Evolutionary conservation across 2,329 filamentous ascomycete species (phyloP).

Genomic region (Fusarium oxysporum): DNA sequence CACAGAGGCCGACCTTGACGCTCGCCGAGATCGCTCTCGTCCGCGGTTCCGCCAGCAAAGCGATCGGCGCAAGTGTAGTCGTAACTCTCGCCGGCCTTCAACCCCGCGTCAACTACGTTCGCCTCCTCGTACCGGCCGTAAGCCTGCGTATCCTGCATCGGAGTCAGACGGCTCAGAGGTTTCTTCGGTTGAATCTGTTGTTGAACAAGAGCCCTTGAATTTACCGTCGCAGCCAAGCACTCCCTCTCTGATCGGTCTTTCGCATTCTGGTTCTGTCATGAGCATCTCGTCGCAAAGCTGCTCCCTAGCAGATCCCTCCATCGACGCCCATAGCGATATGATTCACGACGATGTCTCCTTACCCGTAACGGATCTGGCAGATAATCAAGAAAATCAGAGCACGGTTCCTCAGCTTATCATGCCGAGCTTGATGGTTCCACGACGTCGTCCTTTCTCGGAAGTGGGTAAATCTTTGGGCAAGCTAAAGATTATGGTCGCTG

Average conservation of each 20-base stretch:
- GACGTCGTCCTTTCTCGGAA: slow-evolving; percentile 89
- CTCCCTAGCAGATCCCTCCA: slow-evolving; percentile 60
- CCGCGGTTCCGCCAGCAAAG: slow-evolving; percentile 37
- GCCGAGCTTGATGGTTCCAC: slow-evolving; percentile 94
- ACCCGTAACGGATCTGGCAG: slow-evolving; percentile 27
- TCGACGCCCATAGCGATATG: slow-evolving; percentile 46
- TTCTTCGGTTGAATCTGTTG: slow-evolving; percentile 27
- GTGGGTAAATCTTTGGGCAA: slow-evolving; percentile 85
- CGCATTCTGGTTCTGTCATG: slow-evolving; percentile 49
- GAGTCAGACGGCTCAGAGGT: slow-evolving; percentile 21
- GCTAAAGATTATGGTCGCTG: slow-evolving; percentile 89
- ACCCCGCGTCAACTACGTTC: slow-evolving; percentile 36
- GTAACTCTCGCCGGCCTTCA: slow-evolving; percentile 29
- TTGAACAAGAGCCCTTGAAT: slow-evolving; percentile 31
- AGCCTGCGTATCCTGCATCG: slow-evolving; percentile 30
- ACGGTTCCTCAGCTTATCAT: slow-evolving; percentile 87
- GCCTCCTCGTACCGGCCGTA: slow-evolving; percentile 17
- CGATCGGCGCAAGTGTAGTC: slow-evolving; percentile 39
- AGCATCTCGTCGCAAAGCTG: slow-evolving; percentile 65
- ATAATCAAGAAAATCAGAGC: slow-evolving; percentile 34
- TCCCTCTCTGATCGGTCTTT: slow-evolving; percentile 43
- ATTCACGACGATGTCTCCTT: slow-evolving; percentile 31
- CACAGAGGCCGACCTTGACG: slow-evolving; percentile 50
- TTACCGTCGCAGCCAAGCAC: slow-evolving; percentile 45
- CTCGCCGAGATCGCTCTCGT: slow-evolving; percentile 40